phyloP scores from a whole-genome alignment of 345 rosid genomes.

The Eucalyptus paniculata region DNA sequence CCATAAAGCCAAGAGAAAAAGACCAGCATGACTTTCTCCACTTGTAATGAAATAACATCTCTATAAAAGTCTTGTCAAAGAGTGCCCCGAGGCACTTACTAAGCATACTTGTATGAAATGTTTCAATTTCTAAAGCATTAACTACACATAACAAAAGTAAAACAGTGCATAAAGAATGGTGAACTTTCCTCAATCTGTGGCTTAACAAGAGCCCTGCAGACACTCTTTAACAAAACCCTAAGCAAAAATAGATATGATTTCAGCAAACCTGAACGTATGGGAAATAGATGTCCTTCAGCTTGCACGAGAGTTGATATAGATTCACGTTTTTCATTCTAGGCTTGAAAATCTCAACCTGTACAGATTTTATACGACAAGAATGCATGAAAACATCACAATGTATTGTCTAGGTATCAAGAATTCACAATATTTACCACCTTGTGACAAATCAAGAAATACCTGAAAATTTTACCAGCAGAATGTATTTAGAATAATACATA shows the following conservation, averaged over 20 bases:
- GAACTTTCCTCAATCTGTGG: background rate
- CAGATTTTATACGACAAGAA: background rate
- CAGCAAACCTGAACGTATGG: slow-evolving; percentile 64
- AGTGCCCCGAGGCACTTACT: background rate
- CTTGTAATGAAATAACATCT: background rate
- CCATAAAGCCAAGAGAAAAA: background rate
- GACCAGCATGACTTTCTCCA: background rate
- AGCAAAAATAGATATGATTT: background rate
- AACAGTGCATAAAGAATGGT: background rate
- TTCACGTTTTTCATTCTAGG: slow-evolving; percentile 20
- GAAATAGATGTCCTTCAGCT: slow-evolving; percentile 75
- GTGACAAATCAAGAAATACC: background rate
- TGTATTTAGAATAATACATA: background rate
- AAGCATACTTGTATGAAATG: background rate
- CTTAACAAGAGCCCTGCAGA: background rate
- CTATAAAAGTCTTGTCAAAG: background rate
- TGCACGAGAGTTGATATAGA: slow-evolving; percentile 38
- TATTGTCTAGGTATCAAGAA: background rate
- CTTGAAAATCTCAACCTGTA: slow-evolving; percentile 51
- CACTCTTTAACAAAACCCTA: background rate
- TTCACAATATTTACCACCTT: background rate
- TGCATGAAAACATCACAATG: background rate
- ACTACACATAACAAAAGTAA: background rate
- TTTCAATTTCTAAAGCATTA: background rate
- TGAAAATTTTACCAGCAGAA: background rate